phyloP scores from a whole-genome alignment of 2,329 filamentous ascomycete genomes.

The Lasiodiplodia sp. region DNA sequence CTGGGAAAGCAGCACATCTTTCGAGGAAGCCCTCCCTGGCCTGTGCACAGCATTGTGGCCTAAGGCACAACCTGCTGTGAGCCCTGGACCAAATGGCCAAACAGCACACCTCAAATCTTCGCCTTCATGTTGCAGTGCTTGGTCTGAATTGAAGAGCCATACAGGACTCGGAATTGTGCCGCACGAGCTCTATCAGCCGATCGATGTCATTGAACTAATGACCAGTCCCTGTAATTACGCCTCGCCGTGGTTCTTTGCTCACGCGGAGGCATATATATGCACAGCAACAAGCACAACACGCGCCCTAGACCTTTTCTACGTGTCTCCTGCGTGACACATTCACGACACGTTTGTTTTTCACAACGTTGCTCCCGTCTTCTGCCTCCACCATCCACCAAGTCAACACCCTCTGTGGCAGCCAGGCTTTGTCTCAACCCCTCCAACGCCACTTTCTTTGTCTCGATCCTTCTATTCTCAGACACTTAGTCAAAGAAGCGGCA shows the following conservation, averaged over 20 bases:
- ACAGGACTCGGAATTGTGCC: background rate
- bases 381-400: background rate
- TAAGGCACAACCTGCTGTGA: background rate
- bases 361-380: background rate
- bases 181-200: background rate
- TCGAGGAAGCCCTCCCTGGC: background rate
- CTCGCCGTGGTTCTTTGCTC: background rate
- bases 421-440: background rate
- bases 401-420: background rate
- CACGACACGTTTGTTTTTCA: background rate
- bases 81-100: background rate
- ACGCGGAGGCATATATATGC: background rate
- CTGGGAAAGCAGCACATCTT: background rate
- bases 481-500: background rate
- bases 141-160: background rate
- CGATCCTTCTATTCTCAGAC: constrained; percentile 6
- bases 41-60: background rate
- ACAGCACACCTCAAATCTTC: background rate
- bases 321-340: background rate
- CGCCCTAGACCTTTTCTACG: background rate
- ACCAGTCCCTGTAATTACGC: background rate
- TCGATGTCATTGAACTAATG: background rate
- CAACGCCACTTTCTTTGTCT: constrained; percentile 1
- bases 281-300: background rate
- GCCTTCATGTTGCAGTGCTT: background rate